Base-by-base conservation (phyloP, 352 stramenopile species). In the Globisporangium alternatum region DNA sequence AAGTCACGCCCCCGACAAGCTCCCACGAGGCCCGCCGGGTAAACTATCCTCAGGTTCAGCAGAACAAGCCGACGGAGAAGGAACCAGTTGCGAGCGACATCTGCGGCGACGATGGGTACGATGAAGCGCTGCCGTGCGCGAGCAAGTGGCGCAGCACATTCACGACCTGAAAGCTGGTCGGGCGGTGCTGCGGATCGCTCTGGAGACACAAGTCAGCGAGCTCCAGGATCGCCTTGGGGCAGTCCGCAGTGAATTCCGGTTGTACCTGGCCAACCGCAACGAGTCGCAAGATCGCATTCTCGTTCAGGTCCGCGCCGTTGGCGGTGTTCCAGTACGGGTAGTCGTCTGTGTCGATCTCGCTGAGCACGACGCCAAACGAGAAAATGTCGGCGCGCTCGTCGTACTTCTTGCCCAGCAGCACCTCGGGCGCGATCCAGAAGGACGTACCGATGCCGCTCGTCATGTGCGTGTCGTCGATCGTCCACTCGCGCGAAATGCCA, bases 391-490 rank as follows among this genome's bases (percentile, higher is more conserved):
- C 76, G 49, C 70, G 69, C 58, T 87, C 78, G 67, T 85, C 74
- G 45, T 87, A 87, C 60, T 78, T 64, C 52, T 77, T 77, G 35
- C 80, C 80, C 13, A 86, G 48, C 25, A 91, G 51, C 55, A 91
- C 78, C 56, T 91, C 80, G 0, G 82, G 82, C 3, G 82, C 82
- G 65, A 89, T 89, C 82, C 82, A 91, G 68, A 88, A 88, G 62
- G 68, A 81, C 56, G 82, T 89, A 0, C 82, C 82, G 58, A 91
- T 83, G 6, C 80, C 81, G 3, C 76, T 72, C 3, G 81, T 90
- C 79, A 90, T 89, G 70, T 87, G 77, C 5, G 79, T 88, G 60
- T 87, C 79, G 45, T 85, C 80, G 21, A 72, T 13, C 35, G 35
- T 41, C 35, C 35, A 70, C 55, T 89, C 78, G 10, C 81, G 79